These are phyloP conservation scores for Trypanosoma boissoni DNA, from an alignment of 208 protist species.

Conservation along the genomic window DNA sequence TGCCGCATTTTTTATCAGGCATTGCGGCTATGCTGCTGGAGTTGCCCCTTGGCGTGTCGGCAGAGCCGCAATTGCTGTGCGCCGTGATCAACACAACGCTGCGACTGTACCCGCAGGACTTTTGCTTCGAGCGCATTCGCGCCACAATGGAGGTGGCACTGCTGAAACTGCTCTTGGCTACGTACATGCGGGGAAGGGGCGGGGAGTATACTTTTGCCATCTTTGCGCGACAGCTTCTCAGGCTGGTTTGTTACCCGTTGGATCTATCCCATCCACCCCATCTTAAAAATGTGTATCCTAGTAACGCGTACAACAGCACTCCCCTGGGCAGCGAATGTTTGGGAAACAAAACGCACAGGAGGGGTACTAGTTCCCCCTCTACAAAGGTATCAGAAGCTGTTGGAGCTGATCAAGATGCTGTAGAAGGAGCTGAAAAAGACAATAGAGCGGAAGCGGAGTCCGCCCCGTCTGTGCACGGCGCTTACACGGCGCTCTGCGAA, in stretches of 20 bases:
- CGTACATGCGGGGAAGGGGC: constrained; percentile 14
- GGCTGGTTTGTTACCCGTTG: constrained; percentile 21
- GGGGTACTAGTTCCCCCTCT: no score
- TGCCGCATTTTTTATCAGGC: constrained; percentile 29
- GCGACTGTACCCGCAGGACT: constrained; percentile 25
- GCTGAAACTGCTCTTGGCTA: constrained; percentile 32
- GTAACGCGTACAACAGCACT: no score
- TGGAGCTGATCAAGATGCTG: no score
- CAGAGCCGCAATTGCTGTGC: constrained; percentile 23
- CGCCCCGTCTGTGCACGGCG: no score
- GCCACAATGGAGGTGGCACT: constrained; percentile 25
- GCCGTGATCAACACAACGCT: constrained; percentile 24
- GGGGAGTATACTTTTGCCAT: constrained; percentile 6
- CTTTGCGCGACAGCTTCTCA: constrained; percentile 2
- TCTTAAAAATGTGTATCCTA: no score
- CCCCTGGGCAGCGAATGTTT: no score
- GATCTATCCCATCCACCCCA: no score
- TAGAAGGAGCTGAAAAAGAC: no score
- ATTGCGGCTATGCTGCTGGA: constrained; percentile 36
- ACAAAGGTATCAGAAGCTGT: no score
- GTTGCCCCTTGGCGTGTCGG: constrained; percentile 11
- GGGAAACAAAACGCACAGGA: no score
- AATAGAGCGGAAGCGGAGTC: no score
- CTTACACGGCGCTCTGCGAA: background rate
- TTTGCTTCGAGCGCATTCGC: constrained; percentile 30